Conservation (phyloP, 495 filamentous ascomycete genomes). For the Neurospora tetraspora region DNA sequence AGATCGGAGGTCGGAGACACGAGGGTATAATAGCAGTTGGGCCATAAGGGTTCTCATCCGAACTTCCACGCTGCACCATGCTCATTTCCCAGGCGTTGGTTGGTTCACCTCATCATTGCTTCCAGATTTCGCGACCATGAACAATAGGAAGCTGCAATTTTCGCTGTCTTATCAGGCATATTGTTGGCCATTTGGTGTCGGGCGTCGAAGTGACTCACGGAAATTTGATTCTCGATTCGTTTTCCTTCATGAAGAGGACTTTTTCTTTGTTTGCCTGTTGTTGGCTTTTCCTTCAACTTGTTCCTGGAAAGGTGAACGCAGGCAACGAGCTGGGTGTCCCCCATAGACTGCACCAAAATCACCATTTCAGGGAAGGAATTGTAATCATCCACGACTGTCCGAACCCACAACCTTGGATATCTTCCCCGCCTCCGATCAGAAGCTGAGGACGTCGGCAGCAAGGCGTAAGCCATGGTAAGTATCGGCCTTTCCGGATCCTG, state of each 20-base stretch:
- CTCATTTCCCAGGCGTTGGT: background rate
- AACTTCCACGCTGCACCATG: background rate
- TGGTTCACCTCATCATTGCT: background rate
- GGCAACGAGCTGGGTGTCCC: background rate
- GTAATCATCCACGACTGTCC: background rate
- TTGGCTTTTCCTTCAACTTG: background rate
- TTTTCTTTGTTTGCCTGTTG: background rate
- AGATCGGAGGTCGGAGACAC: background rate
- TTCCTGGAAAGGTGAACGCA: background rate
- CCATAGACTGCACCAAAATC: background rate
- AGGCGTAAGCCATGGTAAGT: background rate
- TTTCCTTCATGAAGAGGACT: background rate
- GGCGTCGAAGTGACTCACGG: background rate
- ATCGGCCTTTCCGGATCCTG: background rate
- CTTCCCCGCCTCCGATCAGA: background rate
- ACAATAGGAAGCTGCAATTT: background rate
- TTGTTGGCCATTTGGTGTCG: background rate
- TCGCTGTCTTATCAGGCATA: background rate
- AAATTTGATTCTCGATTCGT: background rate
- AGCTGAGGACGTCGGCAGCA: background rate
- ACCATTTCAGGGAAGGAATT: background rate
- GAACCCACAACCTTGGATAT: background rate
- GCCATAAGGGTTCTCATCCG: background rate
- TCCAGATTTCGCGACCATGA: background rate
- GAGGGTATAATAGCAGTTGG: background rate